phyloP scores from a whole-genome alignment of 768 basidiomycete genomes.

The Lactarius indigo region DNA sequence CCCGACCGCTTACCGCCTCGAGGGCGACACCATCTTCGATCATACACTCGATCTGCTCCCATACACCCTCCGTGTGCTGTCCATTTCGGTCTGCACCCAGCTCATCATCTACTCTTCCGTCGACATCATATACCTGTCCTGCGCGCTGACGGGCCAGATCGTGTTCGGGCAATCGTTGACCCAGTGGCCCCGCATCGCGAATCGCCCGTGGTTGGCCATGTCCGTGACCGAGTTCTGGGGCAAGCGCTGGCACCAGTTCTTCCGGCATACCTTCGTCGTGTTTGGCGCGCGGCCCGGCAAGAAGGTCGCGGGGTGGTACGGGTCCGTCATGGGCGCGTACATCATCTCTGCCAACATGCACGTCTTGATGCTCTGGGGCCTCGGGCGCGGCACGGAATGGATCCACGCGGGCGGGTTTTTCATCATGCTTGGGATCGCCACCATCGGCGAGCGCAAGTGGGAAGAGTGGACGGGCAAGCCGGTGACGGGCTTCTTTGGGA shows the following conservation, averaged over 20 bases:
- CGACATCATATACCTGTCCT: constrained; percentile 28
- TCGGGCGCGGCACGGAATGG: constrained; percentile 55
- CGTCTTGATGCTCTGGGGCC: constrained; percentile 54
- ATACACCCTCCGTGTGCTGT: neutral
- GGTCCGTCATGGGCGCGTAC: constrained; percentile 57
- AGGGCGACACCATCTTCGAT: constrained; percentile 24
- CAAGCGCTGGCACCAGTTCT: constrained; percentile 39
- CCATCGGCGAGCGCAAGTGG: constrained; percentile 49
- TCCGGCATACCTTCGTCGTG: constrained; percentile 35
- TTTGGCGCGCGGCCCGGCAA: constrained; percentile 35
- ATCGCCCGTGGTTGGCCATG: constrained; percentile 37
- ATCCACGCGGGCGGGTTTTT: constrained; percentile 49
- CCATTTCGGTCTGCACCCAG: constrained; percentile 16
- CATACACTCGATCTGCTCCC: neutral
- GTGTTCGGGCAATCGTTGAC: constrained; percentile 33
- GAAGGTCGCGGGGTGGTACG: constrained; percentile 45
- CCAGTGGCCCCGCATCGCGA: constrained; percentile 38
- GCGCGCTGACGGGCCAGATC: constrained; percentile 29
- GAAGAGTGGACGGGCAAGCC: constrained; percentile 41
- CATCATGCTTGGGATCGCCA: constrained; percentile 52
- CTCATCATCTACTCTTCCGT: constrained; percentile 25
- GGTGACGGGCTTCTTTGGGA: constrained; percentile 48
- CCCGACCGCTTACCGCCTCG: constrained; percentile 12
- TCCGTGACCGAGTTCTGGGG: constrained; percentile 42
- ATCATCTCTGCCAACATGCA: constrained; percentile 58